Conservation (phyloP, 2,329 filamentous ascomycete genomes). For the Colletotrichum destructivum region DNA sequence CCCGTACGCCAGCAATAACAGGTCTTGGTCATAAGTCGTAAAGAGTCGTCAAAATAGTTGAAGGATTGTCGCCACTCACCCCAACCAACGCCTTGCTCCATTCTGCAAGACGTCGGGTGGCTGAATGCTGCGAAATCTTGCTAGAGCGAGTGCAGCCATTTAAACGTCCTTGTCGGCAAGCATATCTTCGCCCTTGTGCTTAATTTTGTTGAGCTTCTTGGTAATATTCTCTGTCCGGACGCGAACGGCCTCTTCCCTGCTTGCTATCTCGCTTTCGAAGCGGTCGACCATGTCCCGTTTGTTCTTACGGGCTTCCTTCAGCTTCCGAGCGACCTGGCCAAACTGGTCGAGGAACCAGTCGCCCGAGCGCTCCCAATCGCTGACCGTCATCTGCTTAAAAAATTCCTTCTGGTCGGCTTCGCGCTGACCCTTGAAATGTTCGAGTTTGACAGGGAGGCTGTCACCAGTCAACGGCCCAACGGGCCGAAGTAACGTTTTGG, state of each 20-base stretch:
- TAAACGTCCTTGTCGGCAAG: conserved; percentile 61
- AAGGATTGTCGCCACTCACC: conserved; percentile 26
- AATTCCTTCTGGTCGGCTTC: conserved; percentile 64
- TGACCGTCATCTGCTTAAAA: conserved; percentile 67
- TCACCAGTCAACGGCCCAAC: conserved; percentile 55
- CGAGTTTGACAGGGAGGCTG: conserved; percentile 64
- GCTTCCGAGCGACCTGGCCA: conserved; percentile 61
- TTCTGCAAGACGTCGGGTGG: not conserved
- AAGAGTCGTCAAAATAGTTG: conserved; percentile 35
- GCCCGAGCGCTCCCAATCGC: conserved; percentile 72
- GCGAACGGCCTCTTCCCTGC: conserved; percentile 68
- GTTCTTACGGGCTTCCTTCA: conserved; percentile 63
- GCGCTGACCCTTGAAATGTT: conserved; percentile 63
- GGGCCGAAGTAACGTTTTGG: conserved; percentile 57
- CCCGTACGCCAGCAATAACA: conserved; percentile 19
- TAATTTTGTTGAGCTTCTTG: conserved; percentile 68
- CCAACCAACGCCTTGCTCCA: conserved; percentile 11
- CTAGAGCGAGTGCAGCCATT: not conserved
- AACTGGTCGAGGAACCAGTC: conserved; percentile 74
- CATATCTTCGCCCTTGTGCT: conserved; percentile 70
- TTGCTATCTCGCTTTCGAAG: conserved; percentile 70
- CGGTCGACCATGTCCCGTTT: conserved; percentile 65
- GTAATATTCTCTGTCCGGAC: conserved; percentile 68
- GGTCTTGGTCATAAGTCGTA: conserved; percentile 37
- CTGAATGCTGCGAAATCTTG: not conserved